Evolutionary conservation across 768 basidiomycete species (phyloP).

Genomic region (Cystobasidium onofrii): DNA sequence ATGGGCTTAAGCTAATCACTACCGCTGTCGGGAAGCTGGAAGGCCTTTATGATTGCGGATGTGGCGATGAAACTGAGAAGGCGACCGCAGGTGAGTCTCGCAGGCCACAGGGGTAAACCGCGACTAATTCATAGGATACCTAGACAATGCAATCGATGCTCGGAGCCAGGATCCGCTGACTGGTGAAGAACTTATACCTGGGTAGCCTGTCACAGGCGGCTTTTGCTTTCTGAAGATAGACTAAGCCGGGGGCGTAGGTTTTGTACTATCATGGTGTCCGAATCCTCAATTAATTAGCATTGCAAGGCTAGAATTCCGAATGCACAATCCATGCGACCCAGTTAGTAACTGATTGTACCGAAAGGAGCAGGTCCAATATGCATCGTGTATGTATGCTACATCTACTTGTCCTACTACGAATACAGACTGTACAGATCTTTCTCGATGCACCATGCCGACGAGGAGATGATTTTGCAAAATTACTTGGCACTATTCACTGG

Average conservation of each 20-base stretch:
- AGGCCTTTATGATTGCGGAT: conserved; percentile 34
- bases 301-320: too few relatives aligned
- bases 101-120: background rate
- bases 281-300: too few relatives aligned
- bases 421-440: background rate
- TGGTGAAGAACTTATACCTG: conserved; percentile 33
- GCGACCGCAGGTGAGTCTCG: background rate
- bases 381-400: background rate
- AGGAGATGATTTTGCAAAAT: too few relatives aligned
- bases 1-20: background rate
- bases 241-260: too few relatives aligned
- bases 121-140: background rate
- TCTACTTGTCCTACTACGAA: background rate
- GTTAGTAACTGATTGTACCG: too few relatives aligned
- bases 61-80: conserved; percentile 26
- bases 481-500: too few relatives aligned
- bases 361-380: background rate
- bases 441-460: too few relatives aligned
- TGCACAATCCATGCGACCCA: too few relatives aligned
- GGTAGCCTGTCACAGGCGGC: conserved; percentile 10
- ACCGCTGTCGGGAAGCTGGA: conserved; percentile 20
- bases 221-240: too few relatives aligned
- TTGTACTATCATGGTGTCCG: too few relatives aligned
- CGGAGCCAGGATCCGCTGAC: conserved; percentile 12
- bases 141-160: background rate